Conservation (phyloP, 805 yeast species). For the Candida incommunis region DNA sequence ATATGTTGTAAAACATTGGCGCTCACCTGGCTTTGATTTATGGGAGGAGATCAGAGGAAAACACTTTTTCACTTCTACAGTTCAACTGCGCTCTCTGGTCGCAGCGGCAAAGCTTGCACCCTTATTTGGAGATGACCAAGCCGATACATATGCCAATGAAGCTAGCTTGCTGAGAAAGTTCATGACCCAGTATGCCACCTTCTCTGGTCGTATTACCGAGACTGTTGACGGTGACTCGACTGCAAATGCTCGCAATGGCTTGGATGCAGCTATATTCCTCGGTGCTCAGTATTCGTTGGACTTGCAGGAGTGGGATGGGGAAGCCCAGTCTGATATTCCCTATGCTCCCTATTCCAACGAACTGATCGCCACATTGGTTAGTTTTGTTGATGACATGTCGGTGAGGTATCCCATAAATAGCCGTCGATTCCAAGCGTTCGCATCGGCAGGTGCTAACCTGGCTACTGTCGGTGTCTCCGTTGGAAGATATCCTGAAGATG, state of each 20-base stretch:
- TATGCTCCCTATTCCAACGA: conserved; percentile 18
- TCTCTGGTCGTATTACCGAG: conserved; percentile 23
- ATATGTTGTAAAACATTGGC: conserved; percentile 53
- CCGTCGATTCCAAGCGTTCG: conserved; percentile 7
- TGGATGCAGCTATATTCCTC: conserved; percentile 63
- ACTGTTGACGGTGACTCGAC: conserved; percentile 61
- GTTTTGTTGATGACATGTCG: conserved; percentile 55
- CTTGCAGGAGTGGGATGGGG: conserved; percentile 4
- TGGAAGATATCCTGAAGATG: conserved; percentile 89
- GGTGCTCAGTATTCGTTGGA: conserved; percentile 25
- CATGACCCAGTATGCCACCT: conserved; percentile 3
- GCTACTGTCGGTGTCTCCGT: conserved; percentile 42
- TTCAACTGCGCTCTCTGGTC: conserved; percentile 56
- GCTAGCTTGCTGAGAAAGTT: conserved; percentile 3
- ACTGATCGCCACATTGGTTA: conserved; percentile 32
- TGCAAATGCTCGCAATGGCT: conserved; percentile 28
- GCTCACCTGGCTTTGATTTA: conserved; percentile 56
- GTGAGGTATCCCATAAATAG: conserved; percentile 62
- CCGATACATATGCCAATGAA: conserved; percentile 5
- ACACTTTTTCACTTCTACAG: conserved; percentile 69
- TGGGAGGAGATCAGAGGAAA: conserved; percentile 79
- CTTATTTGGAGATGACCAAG: conserved; percentile 15
- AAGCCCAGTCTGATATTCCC: conserved; percentile 10
- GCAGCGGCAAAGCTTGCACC: conserved; percentile 33
- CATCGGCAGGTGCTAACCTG: conserved; percentile 7